Evolutionary conservation across 148 eudicot genomes (phyloP), one percentile per base, ranked within the genome.

Genomic region (Rhododendron kiyosumense): DNA sequence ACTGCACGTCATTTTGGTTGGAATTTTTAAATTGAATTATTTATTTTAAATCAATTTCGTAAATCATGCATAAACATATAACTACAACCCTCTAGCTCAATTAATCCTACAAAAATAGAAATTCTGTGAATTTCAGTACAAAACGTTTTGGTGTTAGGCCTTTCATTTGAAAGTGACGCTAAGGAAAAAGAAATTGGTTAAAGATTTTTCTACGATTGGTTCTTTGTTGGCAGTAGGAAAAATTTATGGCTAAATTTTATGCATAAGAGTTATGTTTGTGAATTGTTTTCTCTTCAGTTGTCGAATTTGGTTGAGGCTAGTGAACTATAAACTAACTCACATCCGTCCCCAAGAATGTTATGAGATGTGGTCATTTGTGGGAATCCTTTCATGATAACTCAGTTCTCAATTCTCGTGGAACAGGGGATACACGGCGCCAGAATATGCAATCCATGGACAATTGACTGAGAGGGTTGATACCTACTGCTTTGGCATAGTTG

Each of bases 361-460:
- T 12, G 15, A 24, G 5, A 67, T n/a, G 51, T 22, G 81, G 48
- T 13, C 52, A 14, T 45, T 78, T 24, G 4, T 8, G n/a, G n/a
- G 12, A 9, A 69, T 69, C 2, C 48, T 34, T 75, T 61, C 15
- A 24, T 79, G 20, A 17, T 49, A 49, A 28, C 20, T 63, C 5
- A 7, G 4, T 79, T n/a, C 38, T 73, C 14, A 71, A 71, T 71
- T 71, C 20, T 84, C 14, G 0, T 73, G 41, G 28, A 46, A 59
- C 87, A 89, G 92, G 86, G 92, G 93, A 11, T 91, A 91, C 17
- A 89, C 91, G 3, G 87, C 91, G 9, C 93, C 91, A n/a, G 91
- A 89, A 52, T 91, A 91, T 81, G 93, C 93, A 36, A 49, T 89
- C 43, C 89, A 91, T 74, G 93, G 93, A 20, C 91, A 89, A 45